Percentiles rank a stretch among this genome's conserved stretches.
Conservation (phyloP, 139 green algal species). For the Chlorella sorokiniana region DNA sequence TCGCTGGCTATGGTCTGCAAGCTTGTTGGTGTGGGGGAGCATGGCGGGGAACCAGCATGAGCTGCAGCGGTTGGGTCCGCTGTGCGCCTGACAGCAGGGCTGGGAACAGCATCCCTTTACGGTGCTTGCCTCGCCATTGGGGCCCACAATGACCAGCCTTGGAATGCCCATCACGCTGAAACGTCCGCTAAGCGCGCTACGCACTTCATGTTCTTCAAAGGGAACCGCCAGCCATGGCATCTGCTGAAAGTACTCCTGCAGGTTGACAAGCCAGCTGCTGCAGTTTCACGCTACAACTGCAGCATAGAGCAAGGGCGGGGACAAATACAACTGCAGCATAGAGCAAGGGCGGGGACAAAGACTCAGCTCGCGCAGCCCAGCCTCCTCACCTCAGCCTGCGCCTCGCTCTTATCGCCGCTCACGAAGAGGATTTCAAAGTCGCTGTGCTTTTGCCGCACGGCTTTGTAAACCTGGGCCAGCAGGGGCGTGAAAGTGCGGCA, state of each 20-base stretch:
- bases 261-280: neutral
- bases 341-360: neutral
- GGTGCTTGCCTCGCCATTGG: slow-evolving; percentile 1
- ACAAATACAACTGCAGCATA: neutral
- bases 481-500: slow-evolving; percentile 32
- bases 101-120: neutral
- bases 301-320: neutral
- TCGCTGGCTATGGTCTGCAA: slow-evolving; percentile 1
- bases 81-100: neutral
- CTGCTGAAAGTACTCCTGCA: slow-evolving; percentile 21
- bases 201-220: neutral
- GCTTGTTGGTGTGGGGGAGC: neutral
- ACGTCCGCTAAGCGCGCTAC: neutral
- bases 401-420: neutral
- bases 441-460: neutral
- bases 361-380: neutral
- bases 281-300: neutral
- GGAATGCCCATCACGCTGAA: slow-evolving; percentile 32
- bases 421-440: slow-evolving; percentile 37
- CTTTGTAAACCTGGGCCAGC: slow-evolving; percentile 5
- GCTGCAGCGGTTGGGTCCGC: neutral
- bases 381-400: slow-evolving; percentile 12
- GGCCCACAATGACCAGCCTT: slow-evolving; percentile 2
- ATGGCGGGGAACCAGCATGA: neutral
- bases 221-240: slow-evolving; percentile 36